Evolutionary conservation across 2,329 filamentous ascomycete genomes (phyloP), one percentile per base, ranked within the genome.

Genomic region (Monilinia fructigena): DNA sequence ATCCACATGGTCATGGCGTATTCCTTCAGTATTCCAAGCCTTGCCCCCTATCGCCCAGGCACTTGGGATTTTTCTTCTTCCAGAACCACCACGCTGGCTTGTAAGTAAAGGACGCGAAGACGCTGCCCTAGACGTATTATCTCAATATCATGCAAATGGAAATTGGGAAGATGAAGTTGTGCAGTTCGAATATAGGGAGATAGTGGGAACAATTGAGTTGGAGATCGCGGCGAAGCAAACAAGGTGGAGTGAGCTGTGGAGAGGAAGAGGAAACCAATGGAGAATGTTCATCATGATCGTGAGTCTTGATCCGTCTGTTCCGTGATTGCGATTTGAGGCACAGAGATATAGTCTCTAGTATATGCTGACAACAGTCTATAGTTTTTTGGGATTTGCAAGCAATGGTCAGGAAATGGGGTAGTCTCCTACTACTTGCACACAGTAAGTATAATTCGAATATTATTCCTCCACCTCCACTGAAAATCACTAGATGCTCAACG

Each of bases 71-170:
- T 84, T 80, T 65, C 79, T 85, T 68, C 76, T 87, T 1, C 85
- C 86, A 0, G 85, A 88, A 70, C 85, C 82, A 2, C 86, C 86
- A 0, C 77, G 86, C 56, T 88, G 85, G 85, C 78, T 87, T 31
- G 83, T 85, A 63, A 80, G 80, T 62, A 80, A 84, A 66, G 80
- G 82, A 66, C 80, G 82, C 35, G 76, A 80, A 16, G 82, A 85
- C 10, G 79, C 85, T 61, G 84, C 84, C 0, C 75, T 82, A 7
- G 77, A 79, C 3, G 80, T 82, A 1, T 78, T 88, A 53, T 79
- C 79, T 5, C 81, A 79, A 65, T 86, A 82, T 69, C 86, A 85
- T 67, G 83, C 81, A 6, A 79, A 87, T 55, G 85, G 83, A 1
- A 79, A 83, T 69, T 79, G 80, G 0, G 75, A 78, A 35, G 78